These are phyloP conservation scores for Fusarium mexicanum DNA, from an alignment of 2,329 filamentous ascomycete species.

Conservation along the genomic window DNA sequence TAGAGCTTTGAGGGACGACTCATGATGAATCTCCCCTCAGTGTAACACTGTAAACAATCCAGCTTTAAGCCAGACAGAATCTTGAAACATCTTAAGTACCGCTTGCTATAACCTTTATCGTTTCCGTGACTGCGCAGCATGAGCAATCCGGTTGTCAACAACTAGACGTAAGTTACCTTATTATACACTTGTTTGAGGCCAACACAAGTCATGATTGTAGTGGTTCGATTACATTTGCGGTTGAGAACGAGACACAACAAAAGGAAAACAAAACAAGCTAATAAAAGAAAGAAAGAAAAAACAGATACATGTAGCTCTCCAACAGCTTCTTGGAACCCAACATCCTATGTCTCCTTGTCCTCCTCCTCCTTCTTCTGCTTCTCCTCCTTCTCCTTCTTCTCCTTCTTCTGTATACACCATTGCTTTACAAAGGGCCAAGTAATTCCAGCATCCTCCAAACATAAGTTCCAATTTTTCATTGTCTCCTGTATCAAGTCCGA, in stretches of 20 bases:
- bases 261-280: not conserved
- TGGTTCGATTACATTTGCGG: not conserved
- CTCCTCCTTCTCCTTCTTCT: not conserved
- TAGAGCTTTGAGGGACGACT: not conserved
- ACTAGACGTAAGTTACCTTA: not conserved
- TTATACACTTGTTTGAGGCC: not conserved
- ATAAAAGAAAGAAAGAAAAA: not conserved
- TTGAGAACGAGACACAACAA: not conserved
- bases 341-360: not conserved
- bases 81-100: not conserved
- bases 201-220: not conserved
- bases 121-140: not conserved
- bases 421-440: not conserved
- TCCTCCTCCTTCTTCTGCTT: not conserved
- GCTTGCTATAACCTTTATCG: not conserved
- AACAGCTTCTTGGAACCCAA: not conserved
- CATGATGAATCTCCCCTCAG: not conserved
- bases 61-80: not conserved
- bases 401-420: not conserved
- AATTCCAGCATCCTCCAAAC: not conserved
- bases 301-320: not conserved
- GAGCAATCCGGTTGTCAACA: not conserved
- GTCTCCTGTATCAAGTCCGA: not conserved
- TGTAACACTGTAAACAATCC: not conserved
- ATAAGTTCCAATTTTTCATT: not conserved